Evolutionary conservation across 139 green algal genomes (phyloP), one percentile per base, ranked within the genome.

Genomic region (Asterochloris erici): DNA sequence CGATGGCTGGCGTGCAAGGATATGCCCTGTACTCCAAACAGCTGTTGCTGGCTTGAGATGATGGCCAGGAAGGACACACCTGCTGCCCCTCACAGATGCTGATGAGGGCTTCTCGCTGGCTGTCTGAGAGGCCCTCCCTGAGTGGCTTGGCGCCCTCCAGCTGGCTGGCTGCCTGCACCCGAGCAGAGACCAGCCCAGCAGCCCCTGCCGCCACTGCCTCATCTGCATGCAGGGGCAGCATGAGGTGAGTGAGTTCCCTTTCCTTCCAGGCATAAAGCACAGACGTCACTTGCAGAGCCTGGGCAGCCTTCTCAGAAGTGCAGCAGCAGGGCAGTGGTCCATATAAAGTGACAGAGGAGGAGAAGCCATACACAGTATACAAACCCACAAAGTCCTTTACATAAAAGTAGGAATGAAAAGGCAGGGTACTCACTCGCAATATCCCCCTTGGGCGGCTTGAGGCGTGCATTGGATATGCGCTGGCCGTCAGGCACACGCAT

Each of bases 381-480:
- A n/a, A n/a, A n/a, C n/a, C n/a, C n/a, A n/a, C n/a, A n/a, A n/a
- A n/a, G n/a, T n/a, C n/a, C n/a, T n/a, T n/a, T n/a, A n/a, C n/a
- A n/a, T n/a, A n/a, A n/a, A n/a, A n/a, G n/a, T n/a, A n/a, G n/a
- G n/a, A n/a, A n/a, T n/a, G n/a, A n/a, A n/a, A n/a, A n/a, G n/a
- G 38, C 38, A 10, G 24, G 23, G 23, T 4, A 24, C 64, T 79
- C 77, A 83, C 87, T 89, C 60, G 90, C 88, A 1, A 98, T 81
- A 85, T 98, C 95, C 11, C 95, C 95, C 83, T 95, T 96, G 64
- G 76, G 47, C 19, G 92, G 89, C 85, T 97, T 97, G 74, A 97
- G 73, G 16, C 93, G 83, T 24, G 88, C 90, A 87, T 98, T 97
- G 84, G 88, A 94, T 74, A 99, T 91, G 19, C 89, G 87, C 54